Base-by-base conservation (phyloP, 352 stramenopile genomes). In the Phytophthora megakarya region DNA sequence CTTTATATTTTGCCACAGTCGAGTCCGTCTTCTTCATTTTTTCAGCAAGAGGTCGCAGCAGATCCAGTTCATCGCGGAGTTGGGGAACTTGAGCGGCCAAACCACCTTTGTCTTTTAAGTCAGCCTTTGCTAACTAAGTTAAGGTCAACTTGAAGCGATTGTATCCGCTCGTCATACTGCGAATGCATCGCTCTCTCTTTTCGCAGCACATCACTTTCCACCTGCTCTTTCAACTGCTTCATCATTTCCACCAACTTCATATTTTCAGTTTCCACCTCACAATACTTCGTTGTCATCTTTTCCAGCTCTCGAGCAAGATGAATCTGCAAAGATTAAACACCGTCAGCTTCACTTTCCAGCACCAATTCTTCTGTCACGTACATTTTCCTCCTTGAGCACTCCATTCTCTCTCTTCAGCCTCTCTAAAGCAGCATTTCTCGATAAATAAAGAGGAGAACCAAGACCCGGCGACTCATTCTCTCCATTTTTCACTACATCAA, bases 21-120 rank as follows among this genome's bases (percentile, higher is more conserved):
- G 59, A 25, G 55, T 89, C 81, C 30, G 78, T 61, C 46, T 88
- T 91, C 4, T 50, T 47, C 9, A 79, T 59, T 58, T 78, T 85
- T 12, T 80, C 71, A 5, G 76, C 78, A 0, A 76, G 43, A 4
- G 85, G 78, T 18, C 79, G 75, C 35, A 94, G 62, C 5, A 94
- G 37, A 66, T 94, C 85, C 3, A 91, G 64, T 65, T 92, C 85
- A 42, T 94, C 85, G 7, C 70, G 72, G 10, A 92, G 52, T 13
- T 43, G 65, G 5, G 58, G 49, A 0, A 84, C 73, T 60, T 85
- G 66, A 8, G 44, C 80, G 1, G 75, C 75, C 25, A 86, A 23
- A 4, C 19, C 50, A 5, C 42, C 22, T 37, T 88, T 81, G 0
- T 70, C 57, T 1, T 77, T 61, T 1, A 87, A 45, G 16, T 88